phyloP scores from a whole-genome alignment of 163 green algal genomes.

The Coccomyxa subellipsoidea region DNA sequence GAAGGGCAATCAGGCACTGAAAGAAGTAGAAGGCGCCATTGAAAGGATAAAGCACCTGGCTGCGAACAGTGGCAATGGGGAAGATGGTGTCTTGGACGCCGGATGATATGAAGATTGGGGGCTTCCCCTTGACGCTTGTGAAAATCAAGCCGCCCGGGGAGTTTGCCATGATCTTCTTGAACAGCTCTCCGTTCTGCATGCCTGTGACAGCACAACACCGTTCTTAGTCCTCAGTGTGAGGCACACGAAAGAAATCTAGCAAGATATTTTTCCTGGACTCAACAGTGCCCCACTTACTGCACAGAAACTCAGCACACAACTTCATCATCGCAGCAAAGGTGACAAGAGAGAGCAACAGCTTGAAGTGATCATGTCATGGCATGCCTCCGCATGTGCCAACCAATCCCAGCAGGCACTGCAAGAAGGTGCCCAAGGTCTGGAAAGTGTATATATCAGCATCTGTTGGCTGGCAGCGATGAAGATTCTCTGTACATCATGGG shows the following conservation, averaged over 20 bases:
- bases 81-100: conserved; percentile 3
- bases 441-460: too few relatives aligned
- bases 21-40: neutral
- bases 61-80: neutral
- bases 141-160: neutral
- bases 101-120: conserved; percentile 1
- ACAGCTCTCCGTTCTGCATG: neutral
- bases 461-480: too few relatives aligned
- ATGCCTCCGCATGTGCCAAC: too few relatives aligned
- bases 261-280: too few relatives aligned
- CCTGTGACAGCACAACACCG: neutral
- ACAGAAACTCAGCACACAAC: too few relatives aligned
- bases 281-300: too few relatives aligned
- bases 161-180: neutral
- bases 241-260: too few relatives aligned
- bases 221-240: neutral
- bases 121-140: neutral
- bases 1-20: too few relatives aligned
- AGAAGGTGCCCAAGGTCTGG: too few relatives aligned
- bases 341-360: neutral
- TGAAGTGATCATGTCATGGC: too few relatives aligned
- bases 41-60: neutral
- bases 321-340: neutral
- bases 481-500: neutral
- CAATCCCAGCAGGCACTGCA: too few relatives aligned